A percentile compares a stretch with the other conserved stretches of the same genome.
phyloP scores from a whole-genome alignment of 495 filamentous ascomycete genomes.

The Aeminium ludgeri region DNA sequence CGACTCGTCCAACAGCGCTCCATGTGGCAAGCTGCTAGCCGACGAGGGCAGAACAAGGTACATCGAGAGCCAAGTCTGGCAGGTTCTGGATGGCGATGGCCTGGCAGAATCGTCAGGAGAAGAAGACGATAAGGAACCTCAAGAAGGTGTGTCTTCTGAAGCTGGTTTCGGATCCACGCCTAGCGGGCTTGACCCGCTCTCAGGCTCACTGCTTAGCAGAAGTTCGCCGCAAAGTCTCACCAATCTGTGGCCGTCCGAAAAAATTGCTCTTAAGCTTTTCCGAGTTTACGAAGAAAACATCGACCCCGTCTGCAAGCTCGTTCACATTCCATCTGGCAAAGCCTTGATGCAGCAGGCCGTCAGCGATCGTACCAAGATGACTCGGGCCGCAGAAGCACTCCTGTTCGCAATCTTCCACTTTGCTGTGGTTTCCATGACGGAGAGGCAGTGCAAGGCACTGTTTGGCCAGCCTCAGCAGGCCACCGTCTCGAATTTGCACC shows the following conservation, averaged over 20 bases:
- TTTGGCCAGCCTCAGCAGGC: slow-evolving; percentile 1
- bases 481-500: slow-evolving; percentile 5
- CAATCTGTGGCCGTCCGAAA: slow-evolving; percentile 8
- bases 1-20: background rate
- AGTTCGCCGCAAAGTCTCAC: too few species aligned
- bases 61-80: slow-evolving; percentile 7
- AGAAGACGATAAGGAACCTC: slow-evolving; percentile 1
- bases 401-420: slow-evolving; percentile 17
- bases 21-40: slow-evolving; percentile 3
- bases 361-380: slow-evolving; percentile 4
- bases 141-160: background rate
- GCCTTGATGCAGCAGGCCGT: slow-evolving; percentile 11
- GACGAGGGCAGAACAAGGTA: slow-evolving; percentile 7
- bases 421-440: slow-evolving; percentile 7
- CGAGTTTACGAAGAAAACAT: slow-evolving; percentile 9
- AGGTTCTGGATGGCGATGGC: slow-evolving; percentile 7
- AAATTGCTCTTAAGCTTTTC: slow-evolving; percentile 11
- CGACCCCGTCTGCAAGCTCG: slow-evolving; percentile 12
- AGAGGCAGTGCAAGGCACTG: slow-evolving; percentile 9
- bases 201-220: background rate
- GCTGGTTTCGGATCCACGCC: slow-evolving; percentile 1
- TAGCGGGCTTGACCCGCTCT: background rate
- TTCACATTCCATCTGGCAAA: slow-evolving; percentile 12
- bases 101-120: slow-evolving; percentile 6
- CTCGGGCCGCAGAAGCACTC: slow-evolving; percentile 14